A percentile compares a stretch with the other conserved stretches of the same genome.
These are phyloP conservation scores for Candolleomyces eurysporus DNA, from an alignment of 768 basidiomycete genomes.

Conservation along the genomic window DNA sequence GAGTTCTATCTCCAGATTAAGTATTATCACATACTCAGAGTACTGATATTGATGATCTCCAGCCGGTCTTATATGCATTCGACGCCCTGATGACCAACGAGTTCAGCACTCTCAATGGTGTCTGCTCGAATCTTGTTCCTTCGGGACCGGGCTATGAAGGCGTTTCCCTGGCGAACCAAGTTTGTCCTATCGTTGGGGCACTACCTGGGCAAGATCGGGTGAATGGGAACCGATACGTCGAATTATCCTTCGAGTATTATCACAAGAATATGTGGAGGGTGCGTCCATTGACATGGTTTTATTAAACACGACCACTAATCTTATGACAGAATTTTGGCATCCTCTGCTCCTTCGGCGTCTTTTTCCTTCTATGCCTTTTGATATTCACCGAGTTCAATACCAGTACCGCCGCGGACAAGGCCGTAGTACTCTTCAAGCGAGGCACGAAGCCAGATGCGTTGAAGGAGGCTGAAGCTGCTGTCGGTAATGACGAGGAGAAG, in stretches of 20 bases:
- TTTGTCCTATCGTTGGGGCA: constrained; percentile 72
- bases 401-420: constrained; percentile 30
- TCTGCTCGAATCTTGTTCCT: constrained; percentile 59
- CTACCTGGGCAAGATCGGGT: constrained; percentile 59
- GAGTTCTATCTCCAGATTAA: constrained; percentile 2
- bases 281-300: constrained; percentile 11
- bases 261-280: constrained; percentile 44
- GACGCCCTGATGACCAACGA: constrained; percentile 79
- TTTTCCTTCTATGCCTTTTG: constrained; percentile 57
- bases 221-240: constrained; percentile 52
- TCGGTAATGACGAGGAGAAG: constrained; percentile 35
- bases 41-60: neutral
- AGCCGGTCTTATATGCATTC: constrained; percentile 73
- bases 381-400: constrained; percentile 56
- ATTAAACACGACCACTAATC: neutral
- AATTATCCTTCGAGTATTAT: constrained; percentile 47
- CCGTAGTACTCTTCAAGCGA: constrained; percentile 65
- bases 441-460: constrained; percentile 37
- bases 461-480: constrained; percentile 26
- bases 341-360: constrained; percentile 58
- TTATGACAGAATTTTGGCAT: constrained; percentile 64
- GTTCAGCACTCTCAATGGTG: constrained; percentile 67
- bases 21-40: neutral
- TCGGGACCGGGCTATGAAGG: constrained; percentile 61
- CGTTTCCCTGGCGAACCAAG: constrained; percentile 61